A percentile compares a stretch with the other conserved stretches of the same genome.
Evolutionary conservation across 257 asterid genomes (phyloP).

Genomic region (Nicotiana undulata): DNA sequence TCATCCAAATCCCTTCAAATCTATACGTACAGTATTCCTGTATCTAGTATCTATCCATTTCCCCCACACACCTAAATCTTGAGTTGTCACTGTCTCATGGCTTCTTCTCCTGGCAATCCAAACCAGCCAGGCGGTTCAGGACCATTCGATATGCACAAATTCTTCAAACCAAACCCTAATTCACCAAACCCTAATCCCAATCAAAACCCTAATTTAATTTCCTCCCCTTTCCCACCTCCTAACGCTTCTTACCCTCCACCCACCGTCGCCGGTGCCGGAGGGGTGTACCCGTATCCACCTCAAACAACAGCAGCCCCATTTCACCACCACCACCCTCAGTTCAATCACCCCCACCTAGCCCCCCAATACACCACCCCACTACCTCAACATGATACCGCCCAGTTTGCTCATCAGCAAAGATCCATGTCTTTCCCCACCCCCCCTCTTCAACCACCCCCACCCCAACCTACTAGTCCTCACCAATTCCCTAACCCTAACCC

Average conservation of each 20-base stretch:
- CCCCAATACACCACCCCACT: slow-evolving; percentile 15
- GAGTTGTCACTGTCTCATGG: background rate
- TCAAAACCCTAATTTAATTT: slow-evolving; percentile 32
- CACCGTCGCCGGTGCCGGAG: slow-evolving; percentile 23
- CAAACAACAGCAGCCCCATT: slow-evolving; percentile 33
- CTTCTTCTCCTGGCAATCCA: slow-evolving; percentile 68
- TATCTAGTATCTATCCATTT: background rate
- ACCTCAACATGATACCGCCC: slow-evolving; percentile 28
- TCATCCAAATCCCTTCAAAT: background rate
- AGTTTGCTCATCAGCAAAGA: slow-evolving; percentile 61
- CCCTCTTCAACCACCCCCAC: slow-evolving; percentile 65
- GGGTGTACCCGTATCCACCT: slow-evolving; percentile 44
- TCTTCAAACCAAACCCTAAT: slow-evolving; percentile 46
- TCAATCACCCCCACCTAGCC: slow-evolving; percentile 14
- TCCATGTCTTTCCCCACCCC: slow-evolving; percentile 79
- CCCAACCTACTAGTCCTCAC: slow-evolving; percentile 41
- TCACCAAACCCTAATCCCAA: slow-evolving; percentile 34
- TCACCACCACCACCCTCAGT: slow-evolving; percentile 36
- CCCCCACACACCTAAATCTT: background rate
- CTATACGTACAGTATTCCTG: background rate
- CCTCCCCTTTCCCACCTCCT: slow-evolving; percentile 50
- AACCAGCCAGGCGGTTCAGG: slow-evolving; percentile 50
- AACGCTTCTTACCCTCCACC: slow-evolving; percentile 84
- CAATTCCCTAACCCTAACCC: slow-evolving; percentile 37
- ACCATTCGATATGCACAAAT: slow-evolving; percentile 64